Evolutionary conservation across 2,329 filamentous ascomycete genomes (phyloP).

Genomic region (Aspergillus cejpii): DNA sequence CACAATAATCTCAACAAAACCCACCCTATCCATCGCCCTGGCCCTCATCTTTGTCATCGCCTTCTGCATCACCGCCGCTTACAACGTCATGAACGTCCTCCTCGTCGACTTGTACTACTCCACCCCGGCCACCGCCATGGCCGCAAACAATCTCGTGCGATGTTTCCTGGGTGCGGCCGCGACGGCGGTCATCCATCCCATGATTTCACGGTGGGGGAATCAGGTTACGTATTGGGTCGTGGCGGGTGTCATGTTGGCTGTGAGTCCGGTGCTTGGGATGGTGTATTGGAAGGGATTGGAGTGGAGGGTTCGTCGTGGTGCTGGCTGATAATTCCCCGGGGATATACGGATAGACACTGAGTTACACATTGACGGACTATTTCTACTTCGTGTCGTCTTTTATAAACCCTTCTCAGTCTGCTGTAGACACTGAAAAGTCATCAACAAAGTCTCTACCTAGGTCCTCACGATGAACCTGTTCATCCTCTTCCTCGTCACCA

Average conservation of each 20-base stretch:
- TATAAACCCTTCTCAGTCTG: no score
- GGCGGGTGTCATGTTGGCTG: slow-evolving; percentile 5
- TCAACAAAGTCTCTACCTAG: no score
- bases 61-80: slow-evolving; percentile 36
- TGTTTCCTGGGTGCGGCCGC: slow-evolving; percentile 29
- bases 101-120: slow-evolving; percentile 39
- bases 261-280: slow-evolving; percentile 14
- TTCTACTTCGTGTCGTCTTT: no score
- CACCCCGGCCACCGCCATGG: slow-evolving; percentile 28
- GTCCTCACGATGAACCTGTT: no score
- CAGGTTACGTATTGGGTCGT: slow-evolving; percentile 17
- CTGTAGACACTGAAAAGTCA: no score
- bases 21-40: slow-evolving; percentile 24
- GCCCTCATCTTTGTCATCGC: slow-evolving; percentile 30
- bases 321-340: no score
- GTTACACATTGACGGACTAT: no score
- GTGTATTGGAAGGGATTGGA: slow-evolving; percentile 17
- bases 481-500: not conserved
- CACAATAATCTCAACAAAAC: slow-evolving; percentile 1
- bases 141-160: slow-evolving; percentile 31
- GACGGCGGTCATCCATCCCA: slow-evolving; percentile 21
- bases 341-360: no score
- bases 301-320: slow-evolving; percentile 15
- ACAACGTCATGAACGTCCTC: slow-evolving; percentile 42
- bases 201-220: slow-evolving; percentile 15